Base-by-base conservation (phyloP, 805 yeast genomes). In the Candida insectorum region DNA sequence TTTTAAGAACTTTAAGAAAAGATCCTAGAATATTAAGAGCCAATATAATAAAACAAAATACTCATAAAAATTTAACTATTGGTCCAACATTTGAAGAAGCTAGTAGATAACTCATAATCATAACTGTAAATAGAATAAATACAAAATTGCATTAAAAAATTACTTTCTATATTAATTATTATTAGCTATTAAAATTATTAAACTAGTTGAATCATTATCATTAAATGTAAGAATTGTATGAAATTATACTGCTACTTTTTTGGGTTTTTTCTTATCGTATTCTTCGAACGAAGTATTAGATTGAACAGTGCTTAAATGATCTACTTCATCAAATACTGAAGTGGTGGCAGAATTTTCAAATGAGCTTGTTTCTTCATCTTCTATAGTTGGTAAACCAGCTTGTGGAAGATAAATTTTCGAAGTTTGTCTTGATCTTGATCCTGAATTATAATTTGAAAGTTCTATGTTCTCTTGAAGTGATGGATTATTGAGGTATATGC, bases 1-100 rank as follows among this genome's bases (percentile, higher is more conserved):
- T 93, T 37, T 62, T 80, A 43, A 75, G 95, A 62, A 78, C 93
- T 4, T 62, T 91, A 44, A 79, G 81, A 50, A 75, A 79, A 40
- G 98, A 91, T 58, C 97, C 97, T 18, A 81, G 97, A 63, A 82
- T 93, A 43, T 76, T 91, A 39, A 75, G 96, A 54, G 77, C 91
- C 15, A 75, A 77, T 37, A 71, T 89, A 23, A 71, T 83, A 34
- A 85, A 78, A 55, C 79, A 79, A 33, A 71, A 75, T 44, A 71
- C 75, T 43, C 62, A 59, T 21, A 66, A 69, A 41, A 62, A 62
- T 24, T 65, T 80, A 38, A 79, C 77, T 43, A 69, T 72, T 12
- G 79, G 81, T 14, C 61, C 78, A 16, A 75, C 87, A 1, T 60
- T 77, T 34, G 75, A 75, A 34, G 73, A 76, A 34, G 59, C 60